phyloP scores from a whole-genome alignment of 1,139 yeast species.

The Yamadazyma dendronema region DNA sequence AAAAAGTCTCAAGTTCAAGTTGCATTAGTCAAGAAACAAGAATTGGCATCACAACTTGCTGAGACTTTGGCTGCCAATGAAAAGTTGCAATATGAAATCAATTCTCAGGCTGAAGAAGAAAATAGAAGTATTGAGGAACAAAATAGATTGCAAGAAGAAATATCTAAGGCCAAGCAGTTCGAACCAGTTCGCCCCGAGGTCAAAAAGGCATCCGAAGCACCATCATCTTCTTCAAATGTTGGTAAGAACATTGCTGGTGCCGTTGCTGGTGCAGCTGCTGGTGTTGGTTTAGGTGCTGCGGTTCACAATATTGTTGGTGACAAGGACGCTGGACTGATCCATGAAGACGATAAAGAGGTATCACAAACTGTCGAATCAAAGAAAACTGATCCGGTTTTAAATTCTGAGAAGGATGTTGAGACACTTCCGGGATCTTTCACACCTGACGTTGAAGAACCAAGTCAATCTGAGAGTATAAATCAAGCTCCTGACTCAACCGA shows the following conservation, averaged over 20 bases:
- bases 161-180: conserved; percentile 21
- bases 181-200: conserved; percentile 19
- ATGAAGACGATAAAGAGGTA: background rate
- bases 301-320: conserved; percentile 1
- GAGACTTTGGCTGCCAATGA: conserved; percentile 27
- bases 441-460: background rate
- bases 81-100: conserved; percentile 24
- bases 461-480: background rate
- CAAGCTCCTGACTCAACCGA: background rate
- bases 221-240: conserved; percentile 20
- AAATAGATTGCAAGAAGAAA: conserved; percentile 26
- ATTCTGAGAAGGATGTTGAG: conserved; percentile 2
- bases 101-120: conserved; percentile 21
- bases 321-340: background rate
- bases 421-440: background rate
- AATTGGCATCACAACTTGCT: conserved; percentile 28
- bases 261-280: conserved; percentile 21
- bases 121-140: conserved; percentile 34
- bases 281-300: conserved; percentile 6
- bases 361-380: conserved; percentile 6
- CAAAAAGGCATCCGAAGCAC: conserved; percentile 3
- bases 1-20: conserved; percentile 69
- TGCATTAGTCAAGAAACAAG: conserved; percentile 55
- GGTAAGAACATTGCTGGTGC: conserved; percentile 11
- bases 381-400: background rate